Percentiles rank a stretch among this genome's conserved stretches.
Conservation (phyloP, 2,329 filamentous ascomycete species). For the Cercospora sesami region DNA sequence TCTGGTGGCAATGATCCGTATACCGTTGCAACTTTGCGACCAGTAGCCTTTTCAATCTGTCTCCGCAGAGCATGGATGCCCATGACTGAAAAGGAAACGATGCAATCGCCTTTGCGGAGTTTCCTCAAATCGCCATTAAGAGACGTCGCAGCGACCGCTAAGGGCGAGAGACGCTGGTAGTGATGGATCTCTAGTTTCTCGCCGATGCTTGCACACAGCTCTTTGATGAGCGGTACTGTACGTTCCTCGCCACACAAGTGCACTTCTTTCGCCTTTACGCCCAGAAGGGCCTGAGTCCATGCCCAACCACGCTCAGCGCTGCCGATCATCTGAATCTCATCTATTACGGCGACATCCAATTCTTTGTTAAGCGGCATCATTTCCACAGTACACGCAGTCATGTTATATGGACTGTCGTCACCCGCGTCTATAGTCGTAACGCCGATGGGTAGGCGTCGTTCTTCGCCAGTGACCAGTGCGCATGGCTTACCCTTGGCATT, state of each 20-base stretch:
- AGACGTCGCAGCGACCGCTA: constrained; percentile 65
- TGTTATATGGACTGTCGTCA: constrained; percentile 50
- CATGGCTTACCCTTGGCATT: constrained; percentile 74
- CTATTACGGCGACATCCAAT: constrained; percentile 89
- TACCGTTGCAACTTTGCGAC: constrained; percentile 82
- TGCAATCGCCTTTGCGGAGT: constrained; percentile 83
- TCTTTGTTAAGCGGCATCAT: constrained; percentile 68
- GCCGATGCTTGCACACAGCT: constrained; percentile 74
- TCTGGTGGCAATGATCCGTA: constrained; percentile 92
- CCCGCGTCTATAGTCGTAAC: constrained; percentile 42
- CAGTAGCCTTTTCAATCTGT: constrained; percentile 73
- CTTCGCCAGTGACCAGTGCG: constrained; percentile 86
- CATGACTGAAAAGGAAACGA: constrained; percentile 83
- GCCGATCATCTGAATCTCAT: constrained; percentile 98
- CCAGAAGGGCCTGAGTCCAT: constrained; percentile 89
- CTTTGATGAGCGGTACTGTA: constrained; percentile 73
- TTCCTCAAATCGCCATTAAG: constrained; percentile 63
- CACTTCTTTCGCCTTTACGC: constrained; percentile 81
- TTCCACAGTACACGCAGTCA: constrained; percentile 90
- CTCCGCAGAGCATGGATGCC: constrained; percentile 77
- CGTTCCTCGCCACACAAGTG: constrained; percentile 92
- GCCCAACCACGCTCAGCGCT: constrained; percentile 80
- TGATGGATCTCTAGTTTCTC: constrained; percentile 79
- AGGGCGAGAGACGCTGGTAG: constrained; percentile 79
- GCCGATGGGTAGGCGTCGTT: constrained; percentile 64